Evolutionary conservation across 306 rosid species (phyloP).

Genomic region (Prunus armeniaca): DNA sequence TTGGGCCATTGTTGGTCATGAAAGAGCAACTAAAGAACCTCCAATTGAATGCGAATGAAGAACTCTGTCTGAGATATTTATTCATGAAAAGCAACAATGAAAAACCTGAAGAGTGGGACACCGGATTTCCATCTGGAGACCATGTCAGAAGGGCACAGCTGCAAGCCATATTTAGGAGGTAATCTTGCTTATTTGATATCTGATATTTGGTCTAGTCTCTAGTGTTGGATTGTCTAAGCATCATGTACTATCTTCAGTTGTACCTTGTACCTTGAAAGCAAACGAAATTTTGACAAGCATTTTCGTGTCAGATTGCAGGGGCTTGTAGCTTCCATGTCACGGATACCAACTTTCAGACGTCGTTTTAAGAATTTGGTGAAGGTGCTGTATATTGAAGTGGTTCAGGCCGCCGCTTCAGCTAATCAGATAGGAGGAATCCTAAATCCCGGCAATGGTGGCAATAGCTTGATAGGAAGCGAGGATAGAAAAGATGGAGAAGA

Average conservation of each 20-base stretch:
- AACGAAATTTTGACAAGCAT: background rate
- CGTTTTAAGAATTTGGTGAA: conserved; percentile 55
- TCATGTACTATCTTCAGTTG: background rate
- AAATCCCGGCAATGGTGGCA: conserved; percentile 6
- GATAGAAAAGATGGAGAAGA: conserved; percentile 14
- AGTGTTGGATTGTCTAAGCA: background rate
- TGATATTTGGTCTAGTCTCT: background rate
- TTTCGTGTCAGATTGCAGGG: conserved; percentile 61
- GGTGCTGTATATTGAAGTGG: conserved; percentile 61
- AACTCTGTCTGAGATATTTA: conserved; percentile 50
- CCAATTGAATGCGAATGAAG: conserved; percentile 50
- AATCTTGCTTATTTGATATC: background rate
- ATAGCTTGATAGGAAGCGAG: conserved; percentile 12
- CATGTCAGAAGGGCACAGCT: conserved; percentile 67
- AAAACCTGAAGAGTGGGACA: conserved; percentile 71
- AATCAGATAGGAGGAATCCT: conserved; percentile 30
- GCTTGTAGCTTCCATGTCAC: conserved; percentile 60
- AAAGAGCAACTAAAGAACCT: conserved; percentile 71
- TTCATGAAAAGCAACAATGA: conserved; percentile 60
- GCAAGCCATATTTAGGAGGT: conserved; percentile 82
- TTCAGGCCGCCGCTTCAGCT: conserved; percentile 44
- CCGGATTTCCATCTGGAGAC: conserved; percentile 55
- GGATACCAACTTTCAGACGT: conserved; percentile 70
- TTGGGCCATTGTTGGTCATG: conserved; percentile 68
- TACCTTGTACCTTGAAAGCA: background rate